Percentiles rank a stretch among this genome's conserved stretches.
These are phyloP conservation scores for Rhododendron ferrugineum DNA, from an alignment of 148 eudicot genomes.

Conservation along the genomic window DNA sequence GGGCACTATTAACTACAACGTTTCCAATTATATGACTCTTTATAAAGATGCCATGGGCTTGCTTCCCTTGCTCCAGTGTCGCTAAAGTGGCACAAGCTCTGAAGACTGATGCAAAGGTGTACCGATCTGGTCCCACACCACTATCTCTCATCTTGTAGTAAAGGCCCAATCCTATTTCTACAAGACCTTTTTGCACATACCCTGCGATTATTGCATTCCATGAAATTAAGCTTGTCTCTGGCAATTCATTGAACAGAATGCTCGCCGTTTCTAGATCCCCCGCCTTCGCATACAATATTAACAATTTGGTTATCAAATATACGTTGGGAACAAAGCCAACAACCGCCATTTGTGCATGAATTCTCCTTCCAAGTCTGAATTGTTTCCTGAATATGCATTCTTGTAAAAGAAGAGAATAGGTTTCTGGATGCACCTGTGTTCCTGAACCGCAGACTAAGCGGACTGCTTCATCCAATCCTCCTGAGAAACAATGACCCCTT, in stretches of 20 bases:
- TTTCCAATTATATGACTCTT: slow-evolving; percentile 53
- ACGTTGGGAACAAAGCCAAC: slow-evolving; percentile 68
- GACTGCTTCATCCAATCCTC: slow-evolving; percentile 72
- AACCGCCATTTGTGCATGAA: slow-evolving; percentile 68
- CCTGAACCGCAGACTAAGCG: slow-evolving; percentile 47
- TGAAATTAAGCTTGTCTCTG: slow-evolving; percentile 40
- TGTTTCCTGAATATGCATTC: slow-evolving; percentile 60
- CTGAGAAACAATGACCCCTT: slow-evolving; percentile 60
- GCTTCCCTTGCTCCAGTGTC: slow-evolving; percentile 67
- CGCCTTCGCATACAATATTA: slow-evolving; percentile 79
- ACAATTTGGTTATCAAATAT: slow-evolving; percentile 55
- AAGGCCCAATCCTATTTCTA: slow-evolving; percentile 57
- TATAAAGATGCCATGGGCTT: slow-evolving; percentile 59
- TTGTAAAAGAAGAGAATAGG: slow-evolving; percentile 79
- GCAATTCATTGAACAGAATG: slow-evolving; percentile 41
- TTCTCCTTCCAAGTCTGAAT: slow-evolving; percentile 53
- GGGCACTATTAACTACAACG: slow-evolving; percentile 71
- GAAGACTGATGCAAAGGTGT: slow-evolving; percentile 78
- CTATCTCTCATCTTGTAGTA: slow-evolving; percentile 50
- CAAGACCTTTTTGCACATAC: slow-evolving; percentile 69
- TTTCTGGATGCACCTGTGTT: slow-evolving; percentile 35
- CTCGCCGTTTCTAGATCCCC: slow-evolving; percentile 61
- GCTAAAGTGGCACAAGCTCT: slow-evolving; percentile 80
- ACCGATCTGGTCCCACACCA: slow-evolving; percentile 69
- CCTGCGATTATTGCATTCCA: slow-evolving; percentile 92